Conservation (phyloP, 225 moss, liverwort and hornwort genomes). For the Bryoerythrophyllum caledonicum region DNA sequence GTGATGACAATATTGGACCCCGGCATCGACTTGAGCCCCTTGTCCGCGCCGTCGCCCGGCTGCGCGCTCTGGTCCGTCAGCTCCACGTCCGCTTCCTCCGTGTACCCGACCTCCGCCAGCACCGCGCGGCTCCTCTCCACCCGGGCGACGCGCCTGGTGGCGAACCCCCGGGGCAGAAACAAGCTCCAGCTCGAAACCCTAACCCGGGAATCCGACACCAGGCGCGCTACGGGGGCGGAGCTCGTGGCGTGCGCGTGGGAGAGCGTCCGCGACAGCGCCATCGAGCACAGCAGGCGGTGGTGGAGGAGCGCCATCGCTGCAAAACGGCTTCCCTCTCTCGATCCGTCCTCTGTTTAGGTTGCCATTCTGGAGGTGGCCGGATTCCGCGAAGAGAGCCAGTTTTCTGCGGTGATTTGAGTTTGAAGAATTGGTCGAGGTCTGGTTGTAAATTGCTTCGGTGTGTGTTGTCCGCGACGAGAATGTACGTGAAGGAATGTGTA, state of each 20-base stretch:
- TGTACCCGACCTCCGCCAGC: constrained; percentile 46
- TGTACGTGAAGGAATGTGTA: neutral
- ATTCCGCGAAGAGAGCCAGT: too few species aligned
- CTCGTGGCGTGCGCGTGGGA: constrained; percentile 32
- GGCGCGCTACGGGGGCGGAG: constrained; percentile 5
- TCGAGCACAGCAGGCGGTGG: constrained; percentile 46
- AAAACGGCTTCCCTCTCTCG: neutral
- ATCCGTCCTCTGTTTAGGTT: too few species aligned
- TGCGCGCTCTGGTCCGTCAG: constrained; percentile 41
- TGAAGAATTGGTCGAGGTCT: neutral
- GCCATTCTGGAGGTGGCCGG: neutral
- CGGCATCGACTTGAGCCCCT: constrained; percentile 58
- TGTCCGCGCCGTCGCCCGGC: constrained; percentile 31
- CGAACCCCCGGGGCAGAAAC: constrained; percentile 31
- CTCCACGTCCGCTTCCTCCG: constrained; percentile 43
- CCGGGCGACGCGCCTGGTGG: constrained; percentile 38
- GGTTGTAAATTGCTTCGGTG: neutral
- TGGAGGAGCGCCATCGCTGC: constrained; percentile 45
- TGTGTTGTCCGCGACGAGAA: neutral
- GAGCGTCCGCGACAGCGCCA: constrained; percentile 35
- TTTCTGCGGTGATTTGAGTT: too few species aligned
- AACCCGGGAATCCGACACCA: constrained; percentile 19
- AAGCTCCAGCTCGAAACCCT: constrained; percentile 3
- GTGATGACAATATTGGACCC: constrained; percentile 86
- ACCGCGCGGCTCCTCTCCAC: constrained; percentile 42